Evolutionary conservation across 1,139 yeast genomes (phyloP).

Genomic region (Candida tropicalis): DNA sequence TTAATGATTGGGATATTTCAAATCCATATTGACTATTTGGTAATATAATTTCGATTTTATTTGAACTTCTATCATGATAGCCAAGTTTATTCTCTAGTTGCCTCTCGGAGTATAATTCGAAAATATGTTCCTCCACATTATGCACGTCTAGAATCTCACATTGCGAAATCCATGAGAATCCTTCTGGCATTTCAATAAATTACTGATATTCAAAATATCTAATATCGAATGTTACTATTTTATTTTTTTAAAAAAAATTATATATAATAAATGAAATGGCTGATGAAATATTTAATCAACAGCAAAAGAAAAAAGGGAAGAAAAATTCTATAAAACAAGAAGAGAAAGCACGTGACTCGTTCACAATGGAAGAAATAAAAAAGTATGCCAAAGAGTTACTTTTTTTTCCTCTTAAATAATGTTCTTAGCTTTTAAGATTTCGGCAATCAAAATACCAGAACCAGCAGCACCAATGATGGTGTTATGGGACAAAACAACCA

Average conservation of each 20-base stretch:
- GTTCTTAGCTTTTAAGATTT: conserved; percentile 75
- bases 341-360: conserved; percentile 1
- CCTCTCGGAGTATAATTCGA: conserved; percentile 46
- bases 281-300: neutral
- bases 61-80: conserved; percentile 40
- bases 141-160: conserved; percentile 12
- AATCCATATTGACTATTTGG: conserved; percentile 33
- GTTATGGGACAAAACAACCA: conserved; percentile 95
- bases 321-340: conserved; percentile 1
- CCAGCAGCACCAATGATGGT: conserved; percentile 99
- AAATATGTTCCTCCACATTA: conserved; percentile 46
- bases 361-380: too few species aligned
- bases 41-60: conserved; percentile 34
- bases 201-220: too few species aligned
- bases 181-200: neutral
- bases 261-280: too few species aligned
- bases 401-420: conserved; percentile 48
- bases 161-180: neutral
- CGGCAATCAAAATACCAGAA: conserved; percentile 97
- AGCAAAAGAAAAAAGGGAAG: neutral
- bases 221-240: too few species aligned
- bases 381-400: too few species aligned
- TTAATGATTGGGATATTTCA: conserved; percentile 42
- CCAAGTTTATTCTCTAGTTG: conserved; percentile 48
- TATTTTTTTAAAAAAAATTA: too few species aligned